phyloP scores from a whole-genome alignment of 75 land plant genomes.

The Larix kaempferi region DNA sequence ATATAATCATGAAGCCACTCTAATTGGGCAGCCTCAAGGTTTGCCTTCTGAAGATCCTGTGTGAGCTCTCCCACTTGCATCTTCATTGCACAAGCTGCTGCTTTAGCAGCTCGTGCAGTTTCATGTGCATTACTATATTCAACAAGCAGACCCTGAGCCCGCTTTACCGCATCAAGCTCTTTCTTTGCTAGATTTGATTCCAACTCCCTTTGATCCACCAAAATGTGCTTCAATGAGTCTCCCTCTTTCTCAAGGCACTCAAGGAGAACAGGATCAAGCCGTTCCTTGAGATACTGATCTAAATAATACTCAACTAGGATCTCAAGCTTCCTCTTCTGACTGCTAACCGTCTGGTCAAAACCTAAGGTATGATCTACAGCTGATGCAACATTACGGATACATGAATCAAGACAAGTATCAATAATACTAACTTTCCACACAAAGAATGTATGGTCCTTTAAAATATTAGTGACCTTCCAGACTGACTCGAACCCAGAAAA shows the following conservation, averaged over 20 bases:
- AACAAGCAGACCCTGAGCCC: slow-evolving; percentile 59
- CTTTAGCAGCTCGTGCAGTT: slow-evolving; percentile 75
- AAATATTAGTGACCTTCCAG: slow-evolving; percentile 45
- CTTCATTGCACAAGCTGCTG: slow-evolving; percentile 65
- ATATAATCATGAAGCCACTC: slow-evolving; percentile 78
- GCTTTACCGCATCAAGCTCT: slow-evolving; percentile 38
- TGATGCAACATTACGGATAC: slow-evolving; percentile 67
- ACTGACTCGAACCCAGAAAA: slow-evolving; percentile 51
- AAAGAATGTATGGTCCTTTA: slow-evolving; percentile 64
- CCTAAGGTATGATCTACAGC: slow-evolving; percentile 55
- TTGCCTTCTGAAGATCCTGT: slow-evolving; percentile 58
- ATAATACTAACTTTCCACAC: slow-evolving; percentile 79
- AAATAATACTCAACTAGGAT: slow-evolving; percentile 54
- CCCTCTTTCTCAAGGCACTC: slow-evolving; percentile 47
- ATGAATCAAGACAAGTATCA: slow-evolving; percentile 71
- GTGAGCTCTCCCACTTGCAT: slow-evolving; percentile 65
- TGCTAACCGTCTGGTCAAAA: slow-evolving; percentile 58
- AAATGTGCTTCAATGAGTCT: slow-evolving; percentile 28
- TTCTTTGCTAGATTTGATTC: slow-evolving; percentile 26
- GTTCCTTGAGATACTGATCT: slow-evolving; percentile 56
- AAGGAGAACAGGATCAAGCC: slow-evolving; percentile 64
- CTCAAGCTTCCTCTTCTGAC: slow-evolving; percentile 68
- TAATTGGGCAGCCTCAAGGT: slow-evolving; percentile 71
- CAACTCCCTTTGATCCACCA: slow-evolving; percentile 29
- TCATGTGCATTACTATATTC: slow-evolving; percentile 92